A percentile compares a stretch with the other conserved stretches of the same genome.
Evolutionary conservation across 305 asterid species (phyloP).

Genomic region (Fraxinus xanthoxyloides): DNA sequence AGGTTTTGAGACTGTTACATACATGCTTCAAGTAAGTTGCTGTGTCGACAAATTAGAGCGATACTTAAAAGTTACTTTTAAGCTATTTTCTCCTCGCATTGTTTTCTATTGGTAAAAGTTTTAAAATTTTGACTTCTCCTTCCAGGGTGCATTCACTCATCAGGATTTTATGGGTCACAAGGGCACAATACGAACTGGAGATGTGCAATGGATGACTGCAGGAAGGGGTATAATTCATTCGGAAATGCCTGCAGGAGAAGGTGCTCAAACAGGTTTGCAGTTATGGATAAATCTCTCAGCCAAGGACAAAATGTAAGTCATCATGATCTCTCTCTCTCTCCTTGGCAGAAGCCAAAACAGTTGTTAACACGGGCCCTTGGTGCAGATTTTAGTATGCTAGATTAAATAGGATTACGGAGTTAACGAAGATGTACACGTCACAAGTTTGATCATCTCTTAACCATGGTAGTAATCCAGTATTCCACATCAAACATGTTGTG

Average conservation of each 20-base stretch:
- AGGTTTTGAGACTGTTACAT: slow-evolving; percentile 95
- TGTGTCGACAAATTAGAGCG: neutral
- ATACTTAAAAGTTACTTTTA: neutral
- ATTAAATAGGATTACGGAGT: neutral
- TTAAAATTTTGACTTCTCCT: neutral
- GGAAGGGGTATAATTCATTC: slow-evolving; percentile 96
- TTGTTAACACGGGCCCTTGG: neutral
- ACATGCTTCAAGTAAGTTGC: slow-evolving; percentile 63
- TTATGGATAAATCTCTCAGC: slow-evolving; percentile 91
- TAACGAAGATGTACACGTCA: neutral
- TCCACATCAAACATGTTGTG: neutral
- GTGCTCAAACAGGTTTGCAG: slow-evolving; percentile 70
- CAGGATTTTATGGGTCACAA: slow-evolving; percentile 90
- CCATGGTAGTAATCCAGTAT: neutral
- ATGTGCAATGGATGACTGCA: slow-evolving; percentile 99
- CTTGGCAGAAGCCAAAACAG: neutral
- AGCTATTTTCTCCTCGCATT: neutral
- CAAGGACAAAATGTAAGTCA: slow-evolving; percentile 74
- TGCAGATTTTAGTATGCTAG: neutral
- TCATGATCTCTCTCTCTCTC: neutral
- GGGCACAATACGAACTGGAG: slow-evolving; percentile 80
- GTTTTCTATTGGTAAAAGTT: neutral
- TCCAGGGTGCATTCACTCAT: slow-evolving; percentile 81
- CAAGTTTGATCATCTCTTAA: neutral
- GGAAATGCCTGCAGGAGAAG: slow-evolving; percentile 93